Evolutionary conservation across 805 yeast species (phyloP).

Genomic region (Candida insectorum): DNA sequence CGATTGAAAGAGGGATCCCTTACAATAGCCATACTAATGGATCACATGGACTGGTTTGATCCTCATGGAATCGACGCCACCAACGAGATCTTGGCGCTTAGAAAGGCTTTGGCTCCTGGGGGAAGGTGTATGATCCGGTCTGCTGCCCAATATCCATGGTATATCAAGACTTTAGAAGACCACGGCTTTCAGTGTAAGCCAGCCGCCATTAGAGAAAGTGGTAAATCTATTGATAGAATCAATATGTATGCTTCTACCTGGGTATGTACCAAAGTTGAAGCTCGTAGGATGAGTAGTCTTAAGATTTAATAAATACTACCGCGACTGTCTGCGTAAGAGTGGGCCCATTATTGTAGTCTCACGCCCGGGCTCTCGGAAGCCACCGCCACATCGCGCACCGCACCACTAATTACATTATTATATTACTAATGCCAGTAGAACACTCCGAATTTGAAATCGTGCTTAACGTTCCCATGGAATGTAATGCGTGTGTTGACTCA

Average conservation of each 20-base stretch:
- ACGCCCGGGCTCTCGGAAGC: too few species aligned
- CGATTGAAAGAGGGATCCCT: slow-evolving; percentile 60
- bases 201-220: slow-evolving; percentile 64
- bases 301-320: slow-evolving; percentile 22
- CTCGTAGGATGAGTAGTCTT: slow-evolving; percentile 45
- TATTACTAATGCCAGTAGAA: too few species aligned
- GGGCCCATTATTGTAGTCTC: too few species aligned
- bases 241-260: slow-evolving; percentile 90
- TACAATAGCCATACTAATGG: slow-evolving; percentile 81
- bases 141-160: slow-evolving; percentile 76
- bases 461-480: slow-evolving; percentile 83
- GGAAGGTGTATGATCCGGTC: slow-evolving; percentile 78
- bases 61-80: slow-evolving; percentile 61
- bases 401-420: too few species aligned
- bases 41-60: slow-evolving; percentile 90
- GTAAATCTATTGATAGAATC: slow-evolving; percentile 69
- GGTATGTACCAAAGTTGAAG: slow-evolving; percentile 60
- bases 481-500: slow-evolving; percentile 65
- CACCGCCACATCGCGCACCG: too few species aligned
- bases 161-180: slow-evolving; percentile 62
- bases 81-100: slow-evolving; percentile 62
- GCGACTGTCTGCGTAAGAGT: too few species aligned
- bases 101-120: slow-evolving; percentile 56
- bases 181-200: slow-evolving; percentile 67
- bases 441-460: slow-evolving; percentile 60